Evolutionary conservation across 2,329 filamentous ascomycete genomes (phyloP), one percentile per base, ranked within the genome.

Genomic region (Cercospora sp.): DNA sequence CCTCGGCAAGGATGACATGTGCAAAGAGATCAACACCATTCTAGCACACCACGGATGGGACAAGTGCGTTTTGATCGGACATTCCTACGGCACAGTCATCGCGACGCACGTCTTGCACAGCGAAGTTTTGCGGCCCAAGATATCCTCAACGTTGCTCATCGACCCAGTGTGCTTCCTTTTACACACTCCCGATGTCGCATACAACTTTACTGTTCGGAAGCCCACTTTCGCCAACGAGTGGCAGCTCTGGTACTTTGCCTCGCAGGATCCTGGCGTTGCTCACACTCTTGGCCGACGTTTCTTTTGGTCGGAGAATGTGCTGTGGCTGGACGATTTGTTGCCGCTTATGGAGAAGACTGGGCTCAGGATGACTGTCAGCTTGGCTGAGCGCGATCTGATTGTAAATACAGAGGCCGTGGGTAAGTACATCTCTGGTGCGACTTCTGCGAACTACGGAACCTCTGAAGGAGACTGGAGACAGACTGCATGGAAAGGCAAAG

Each of bases 211-310:
- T 13, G 80, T 83, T 5, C 74, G 73, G 12, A 58, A 69, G 33
- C 76, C 75, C 1, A 66, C 65, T 80, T 85, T 66, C 2, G 89
- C 90, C 13, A 91, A 90, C 70, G 89, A 92, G 77, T 88, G 87
- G 81, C 86, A 90, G 76, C 80, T 92, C 16, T 90, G 87, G 83
- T 92, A 90, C 73, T 91, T 91, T 76, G 90, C 87, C 3, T 87
- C 85, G 51, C 88, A 84, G 64, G 90, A 92, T 72, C 86, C 88
- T 30, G 87, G 87, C 0, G 87, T 91, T 2, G 85, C 89, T 13
- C 84, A 90, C 65, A 87, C 86, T 12, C 80, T 92, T 1, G 86
- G 84, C 0, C 31, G 90, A 3, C 84, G 88, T 72, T 91, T 92
- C 79, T 91, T 91, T 78, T 92, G 90, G 90, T 83, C 83, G 26